Percentiles rank a stretch among this genome's conserved stretches.
phyloP scores from a whole-genome alignment of 2,329 filamentous ascomycete species.

The Piedraia hortae region DNA sequence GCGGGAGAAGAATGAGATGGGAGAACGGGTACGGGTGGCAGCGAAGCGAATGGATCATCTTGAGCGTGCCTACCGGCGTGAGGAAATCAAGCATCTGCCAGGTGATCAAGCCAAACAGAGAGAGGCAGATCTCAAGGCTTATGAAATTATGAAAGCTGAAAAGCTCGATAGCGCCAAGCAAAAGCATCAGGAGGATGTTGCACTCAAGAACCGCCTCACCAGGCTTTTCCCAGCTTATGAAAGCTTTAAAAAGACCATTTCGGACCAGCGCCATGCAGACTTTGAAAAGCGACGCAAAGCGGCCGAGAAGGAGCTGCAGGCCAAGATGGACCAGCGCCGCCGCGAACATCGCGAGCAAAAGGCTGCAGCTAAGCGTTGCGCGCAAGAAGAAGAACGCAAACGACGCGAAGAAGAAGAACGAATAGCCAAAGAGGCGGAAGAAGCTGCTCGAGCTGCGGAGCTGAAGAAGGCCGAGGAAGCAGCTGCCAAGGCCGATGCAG shows the following conservation, averaged over 20 bases:
- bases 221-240: conserved; percentile 69
- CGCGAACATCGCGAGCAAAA: conserved; percentile 69
- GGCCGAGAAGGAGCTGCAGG: conserved; percentile 78
- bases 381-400: conserved; percentile 55
- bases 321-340: conserved; percentile 63
- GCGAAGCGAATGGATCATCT: conserved; percentile 92
- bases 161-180: conserved; percentile 53
- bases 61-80: conserved; percentile 85
- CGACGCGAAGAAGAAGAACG: conserved; percentile 69
- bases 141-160: conserved; percentile 52
- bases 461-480: conserved; percentile 33
- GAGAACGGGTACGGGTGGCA: conserved; percentile 69
- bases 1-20: conserved; percentile 91
- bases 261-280: conserved; percentile 70
- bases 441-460: conserved; percentile 53
- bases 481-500: conserved; percentile 33
- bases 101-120: conserved; percentile 67
- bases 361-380: conserved; percentile 57
- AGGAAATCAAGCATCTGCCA: conserved; percentile 75
- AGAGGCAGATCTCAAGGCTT: conserved; percentile 48
- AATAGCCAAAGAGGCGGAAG: conserved; percentile 54
- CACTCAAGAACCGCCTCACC: conserved; percentile 74
- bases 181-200: conserved; percentile 79
- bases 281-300: conserved; percentile 84
- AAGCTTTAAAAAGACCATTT: conserved; percentile 52